These are phyloP conservation scores for Penstemon barbatus DNA, from an alignment of 257 asterid species.

Conservation along the genomic window DNA sequence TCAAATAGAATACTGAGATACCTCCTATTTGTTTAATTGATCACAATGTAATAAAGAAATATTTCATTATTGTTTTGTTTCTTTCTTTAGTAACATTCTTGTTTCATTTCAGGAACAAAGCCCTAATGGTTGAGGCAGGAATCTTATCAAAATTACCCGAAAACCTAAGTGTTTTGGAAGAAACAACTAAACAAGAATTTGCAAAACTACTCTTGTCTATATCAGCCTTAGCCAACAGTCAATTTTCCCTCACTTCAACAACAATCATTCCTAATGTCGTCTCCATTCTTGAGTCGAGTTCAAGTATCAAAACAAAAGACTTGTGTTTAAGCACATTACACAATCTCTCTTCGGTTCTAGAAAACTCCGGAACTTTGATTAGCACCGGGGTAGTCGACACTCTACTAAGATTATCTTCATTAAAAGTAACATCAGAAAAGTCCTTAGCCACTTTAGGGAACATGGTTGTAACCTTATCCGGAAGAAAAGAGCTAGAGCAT, in stretches of 20 bases:
- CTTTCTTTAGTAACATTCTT: slow-evolving; percentile 9
- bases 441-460: slow-evolving; percentile 67
- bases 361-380: slow-evolving; percentile 43
- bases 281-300: slow-evolving; percentile 54
- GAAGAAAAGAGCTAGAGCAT: slow-evolving; percentile 64
- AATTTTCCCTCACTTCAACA: slow-evolving; percentile 46
- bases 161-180: slow-evolving; percentile 39
- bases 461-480: slow-evolving; percentile 58
- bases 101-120: slow-evolving; percentile 72
- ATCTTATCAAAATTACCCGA: slow-evolving; percentile 59
- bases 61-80: background rate
- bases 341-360: slow-evolving; percentile 63
- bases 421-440: slow-evolving; percentile 59
- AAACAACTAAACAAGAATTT: slow-evolving; percentile 46
- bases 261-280: slow-evolving; percentile 42
- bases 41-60: background rate
- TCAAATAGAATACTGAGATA: slow-evolving; percentile 3
- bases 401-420: slow-evolving; percentile 43
- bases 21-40: background rate
- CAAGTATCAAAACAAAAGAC: slow-evolving; percentile 43
- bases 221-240: slow-evolving; percentile 60
- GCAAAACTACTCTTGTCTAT: slow-evolving; percentile 60
- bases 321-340: slow-evolving; percentile 54
- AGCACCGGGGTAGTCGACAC: slow-evolving; percentile 37
- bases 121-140: slow-evolving; percentile 85